phyloP scores from a whole-genome alignment of 352 stramenopile genomes.

The Pythium periplocum region DNA sequence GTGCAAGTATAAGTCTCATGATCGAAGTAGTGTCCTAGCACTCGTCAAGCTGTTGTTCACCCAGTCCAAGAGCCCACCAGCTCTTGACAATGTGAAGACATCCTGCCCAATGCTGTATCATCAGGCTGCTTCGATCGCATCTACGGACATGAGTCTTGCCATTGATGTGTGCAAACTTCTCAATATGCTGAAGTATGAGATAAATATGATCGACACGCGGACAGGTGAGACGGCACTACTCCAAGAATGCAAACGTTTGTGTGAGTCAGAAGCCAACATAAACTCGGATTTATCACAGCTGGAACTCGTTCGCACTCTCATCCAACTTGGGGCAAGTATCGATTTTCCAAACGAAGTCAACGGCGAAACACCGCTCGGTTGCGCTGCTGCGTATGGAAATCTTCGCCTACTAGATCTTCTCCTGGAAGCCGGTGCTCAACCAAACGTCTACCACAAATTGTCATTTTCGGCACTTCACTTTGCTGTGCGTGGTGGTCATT shows the following conservation, averaged over 20 bases:
- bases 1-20: conserved; percentile 6
- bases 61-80: background rate
- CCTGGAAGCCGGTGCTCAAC: conserved; percentile 38
- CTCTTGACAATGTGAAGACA: conserved; percentile 19
- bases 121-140: conserved; percentile 35
- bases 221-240: conserved; percentile 43
- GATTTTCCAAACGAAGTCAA: conserved; percentile 42
- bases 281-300: conserved; percentile 16
- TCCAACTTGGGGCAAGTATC: conserved; percentile 50
- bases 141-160: conserved; percentile 39
- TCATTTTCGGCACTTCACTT: conserved; percentile 62
- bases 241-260: conserved; percentile 56
- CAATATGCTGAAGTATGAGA: conserved; percentile 32
- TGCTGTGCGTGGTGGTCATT: conserved; percentile 31
- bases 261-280: conserved; percentile 1
- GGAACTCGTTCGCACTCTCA: conserved; percentile 33
- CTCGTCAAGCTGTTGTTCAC: conserved; percentile 12
- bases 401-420: conserved; percentile 42
- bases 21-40: too few species aligned
- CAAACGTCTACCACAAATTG: conserved; percentile 26
- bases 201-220: conserved; percentile 35
- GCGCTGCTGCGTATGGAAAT: conserved; percentile 43
- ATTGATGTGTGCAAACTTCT: conserved; percentile 47
- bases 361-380: conserved; percentile 47
- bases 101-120: conserved; percentile 32